Conservation (phyloP, 176 grass and related monocot genomes). For the Zizania latifolia region DNA sequence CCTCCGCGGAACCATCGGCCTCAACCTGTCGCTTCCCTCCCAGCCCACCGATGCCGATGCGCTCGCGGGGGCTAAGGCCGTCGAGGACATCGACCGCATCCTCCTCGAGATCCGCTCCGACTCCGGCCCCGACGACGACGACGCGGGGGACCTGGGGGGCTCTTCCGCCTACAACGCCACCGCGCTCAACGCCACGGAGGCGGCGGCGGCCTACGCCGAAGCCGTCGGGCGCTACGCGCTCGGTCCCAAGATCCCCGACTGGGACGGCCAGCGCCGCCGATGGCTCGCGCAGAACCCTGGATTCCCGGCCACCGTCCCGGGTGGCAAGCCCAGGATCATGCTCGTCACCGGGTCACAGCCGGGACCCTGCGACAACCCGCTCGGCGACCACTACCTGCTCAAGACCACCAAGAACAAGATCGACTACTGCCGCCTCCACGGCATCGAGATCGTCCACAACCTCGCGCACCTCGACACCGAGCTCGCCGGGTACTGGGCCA, state of each 20-base stretch:
- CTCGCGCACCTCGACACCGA: conserved; percentile 81
- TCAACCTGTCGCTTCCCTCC: conserved; percentile 51
- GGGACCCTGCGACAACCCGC: conserved; percentile 76
- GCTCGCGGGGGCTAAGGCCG: conserved; percentile 46
- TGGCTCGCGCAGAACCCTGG: conserved; percentile 66
- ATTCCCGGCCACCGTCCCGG: conserved; percentile 41
- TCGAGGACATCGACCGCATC: conserved; percentile 95
- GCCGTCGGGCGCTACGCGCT: conserved; percentile 45
- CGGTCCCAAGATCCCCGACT: conserved; percentile 65
- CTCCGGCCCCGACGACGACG: conserved; percentile 47
- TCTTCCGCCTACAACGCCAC: conserved; percentile 19
- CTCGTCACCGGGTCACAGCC: conserved; percentile 83
- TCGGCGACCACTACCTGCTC: conserved; percentile 91
- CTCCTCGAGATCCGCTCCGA: conserved; percentile 88
- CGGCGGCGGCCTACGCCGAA: conserved; percentile 9
- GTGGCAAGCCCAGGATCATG: conserved; percentile 64
- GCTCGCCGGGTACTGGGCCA: conserved; percentile 86
- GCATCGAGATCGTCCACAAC: conserved; percentile 88
- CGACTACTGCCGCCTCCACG: conserved; percentile 84
- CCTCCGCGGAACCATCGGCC: conserved; percentile 67
- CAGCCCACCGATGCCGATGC: conserved; percentile 42
- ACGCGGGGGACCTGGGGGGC: not conserved
- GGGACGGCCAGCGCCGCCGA: conserved; percentile 57
- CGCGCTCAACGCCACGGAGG: conserved; percentile 27
- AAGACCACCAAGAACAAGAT: conserved; percentile 96